Base-by-base conservation (phyloP, 2,329 filamentous ascomycete species). In the Golovinomyces cichoracearum region DNA sequence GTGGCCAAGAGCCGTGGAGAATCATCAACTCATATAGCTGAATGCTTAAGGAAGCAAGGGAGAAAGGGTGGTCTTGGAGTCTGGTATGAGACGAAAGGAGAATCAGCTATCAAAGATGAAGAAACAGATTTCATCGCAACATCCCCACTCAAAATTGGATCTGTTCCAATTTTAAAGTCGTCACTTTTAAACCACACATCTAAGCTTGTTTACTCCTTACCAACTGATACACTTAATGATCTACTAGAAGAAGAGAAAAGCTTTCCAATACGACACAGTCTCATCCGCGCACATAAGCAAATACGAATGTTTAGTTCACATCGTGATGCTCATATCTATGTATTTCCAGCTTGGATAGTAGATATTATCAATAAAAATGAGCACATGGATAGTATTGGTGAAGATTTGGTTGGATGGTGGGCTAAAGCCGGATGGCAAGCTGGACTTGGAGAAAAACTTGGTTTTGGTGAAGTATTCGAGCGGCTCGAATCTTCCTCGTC, bases 341-440 rank as follows among this genome's bases (percentile, higher is more conserved):
- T 98, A 53, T 83, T 98, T 55, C 90, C 90, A 0, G 76, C 76
- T 55, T 95, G 90, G 88, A 73, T 93, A 7, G 73, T 93, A 57
- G 79, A 92, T 48, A 81, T 93, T 62, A 74, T 92, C 38, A 73
- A 74, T 50, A 68, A 72, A 52, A 92, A 94, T 57, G 79, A 86
- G 26, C 76, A 73, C 10, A 74, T 98, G 53, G 83, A 93, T 57
- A 92, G 79, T 49, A 77, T 98, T 45, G 82, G 81, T 27, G 88
- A 95, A 62, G 88, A 95, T 58, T 76, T 94, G 5, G 68, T 95
- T 15, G 85, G 86, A 5, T 93, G 83, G 81, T 93, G 86, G 85
- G 83, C 86, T 29, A 95, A 95, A 62, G 77, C 88, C 0, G 77
- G 78, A 49, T 98, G 90, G 90, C 86, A 95, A 62, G 68, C 73